Base-by-base conservation (phyloP, 352 stramenopile species). In the Peronospora destructor region DNA sequence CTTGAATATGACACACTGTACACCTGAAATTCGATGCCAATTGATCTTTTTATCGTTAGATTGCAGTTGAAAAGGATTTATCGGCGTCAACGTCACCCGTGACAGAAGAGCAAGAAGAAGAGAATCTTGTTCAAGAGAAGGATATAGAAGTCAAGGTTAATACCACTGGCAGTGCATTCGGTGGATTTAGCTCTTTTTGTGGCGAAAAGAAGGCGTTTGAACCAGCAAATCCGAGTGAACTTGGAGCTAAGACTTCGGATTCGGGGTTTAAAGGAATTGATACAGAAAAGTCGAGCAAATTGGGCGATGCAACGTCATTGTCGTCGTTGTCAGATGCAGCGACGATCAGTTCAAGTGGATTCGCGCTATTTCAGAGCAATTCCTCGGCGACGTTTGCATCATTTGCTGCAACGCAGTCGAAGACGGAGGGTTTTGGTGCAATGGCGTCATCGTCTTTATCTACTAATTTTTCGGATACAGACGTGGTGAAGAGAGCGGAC, bases 361-460 rank as follows among this genome's bases (percentile, higher is more conserved):
- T 89, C 34, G 68, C 73, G 37, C 70, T 63, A 1, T 85, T 85
- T 49, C 69, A 81, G 49, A 65, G 43, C 43, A 61, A 70, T 7
- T 56, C 62, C 1, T 41, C 53, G 16, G 59, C 68, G 30, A 76
- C 71, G 21, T 87, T 85, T 47, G 66, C 65, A 17, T 76, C 68
- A n/a, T 81, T 88, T 49, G 71, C 73, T 32, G 58, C 68, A 39
- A 44, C 56, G 25, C 64, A 76, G 8, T 43, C 62, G 26, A 57
- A 65, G 16, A 64, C 64, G 6, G 70, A 66, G 26, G 68, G 58
- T 14, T 78, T 78, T 45, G 68, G 54, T 8, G 61, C 61, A 16
- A 73, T 64, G 40, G 55, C 72, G 3, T 70, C 64, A 6, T 49
- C 59, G 3, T 51, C 64, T 0, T 67, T 53, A 17, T 46, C 62